These are phyloP conservation scores for Beauveria brongniartii DNA, from an alignment of 2,329 filamentous ascomycete species.

Conservation along the genomic window DNA sequence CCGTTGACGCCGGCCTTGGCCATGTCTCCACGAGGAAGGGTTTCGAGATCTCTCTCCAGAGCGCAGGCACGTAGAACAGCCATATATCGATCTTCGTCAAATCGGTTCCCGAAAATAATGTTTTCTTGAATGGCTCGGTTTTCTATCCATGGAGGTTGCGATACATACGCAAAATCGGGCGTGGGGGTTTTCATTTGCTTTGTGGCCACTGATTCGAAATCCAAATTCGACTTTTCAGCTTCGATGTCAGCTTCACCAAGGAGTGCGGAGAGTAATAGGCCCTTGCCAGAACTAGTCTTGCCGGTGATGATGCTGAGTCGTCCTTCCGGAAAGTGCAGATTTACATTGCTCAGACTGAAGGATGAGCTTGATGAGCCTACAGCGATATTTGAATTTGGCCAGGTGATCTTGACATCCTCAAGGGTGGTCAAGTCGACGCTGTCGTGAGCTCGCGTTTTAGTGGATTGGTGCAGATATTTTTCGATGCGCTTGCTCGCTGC, in stretches of 20 bases:
- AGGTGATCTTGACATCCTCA: slow-evolving; percentile 1
- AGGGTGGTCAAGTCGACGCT: neutral
- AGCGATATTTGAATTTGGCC: neutral
- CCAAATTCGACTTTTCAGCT: slow-evolving; percentile 28
- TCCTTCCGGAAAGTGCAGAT: slow-evolving; percentile 51
- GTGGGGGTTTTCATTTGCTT: slow-evolving; percentile 55
- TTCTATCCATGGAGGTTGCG: slow-evolving; percentile 70
- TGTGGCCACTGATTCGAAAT: slow-evolving; percentile 13
- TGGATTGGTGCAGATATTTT: neutral
- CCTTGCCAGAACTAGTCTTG: slow-evolving; percentile 64
- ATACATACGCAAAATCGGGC: slow-evolving; percentile 58
- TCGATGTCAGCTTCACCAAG: slow-evolving; percentile 61
- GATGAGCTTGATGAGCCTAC: slow-evolving; percentile 35
- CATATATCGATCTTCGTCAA: slow-evolving; percentile 53
- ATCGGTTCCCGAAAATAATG: slow-evolving; percentile 60
- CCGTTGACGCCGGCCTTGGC: slow-evolving; percentile 71
- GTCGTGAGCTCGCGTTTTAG: neutral
- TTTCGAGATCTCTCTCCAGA: slow-evolving; percentile 59
- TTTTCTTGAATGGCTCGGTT: slow-evolving; percentile 65
- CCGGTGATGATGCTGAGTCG: slow-evolving; percentile 61
- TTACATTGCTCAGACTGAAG: slow-evolving; percentile 51
- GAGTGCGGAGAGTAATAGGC: slow-evolving; percentile 57
- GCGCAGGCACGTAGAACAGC: slow-evolving; percentile 61
- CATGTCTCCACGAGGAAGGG: slow-evolving; percentile 59
- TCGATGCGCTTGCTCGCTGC: slow-evolving; percentile 8